Evolutionary conservation across 2,329 filamentous ascomycete species (phyloP).

Genomic region (Phoma sp.): DNA sequence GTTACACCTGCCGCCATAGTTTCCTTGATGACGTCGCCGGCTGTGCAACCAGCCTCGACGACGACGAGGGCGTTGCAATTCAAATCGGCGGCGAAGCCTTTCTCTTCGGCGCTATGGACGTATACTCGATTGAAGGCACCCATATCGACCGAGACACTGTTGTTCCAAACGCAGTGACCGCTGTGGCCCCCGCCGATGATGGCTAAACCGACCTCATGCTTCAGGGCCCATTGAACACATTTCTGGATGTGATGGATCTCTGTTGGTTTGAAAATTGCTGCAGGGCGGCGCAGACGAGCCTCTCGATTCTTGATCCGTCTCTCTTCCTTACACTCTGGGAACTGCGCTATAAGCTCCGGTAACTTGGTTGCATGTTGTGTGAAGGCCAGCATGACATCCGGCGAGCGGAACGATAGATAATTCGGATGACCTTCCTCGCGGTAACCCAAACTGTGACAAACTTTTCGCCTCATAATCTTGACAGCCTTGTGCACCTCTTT

Average conservation of each 20-base stretch:
- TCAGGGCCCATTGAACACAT: slow-evolving; percentile 65
- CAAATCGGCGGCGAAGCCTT: slow-evolving; percentile 24
- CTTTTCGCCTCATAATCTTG: slow-evolving; percentile 56
- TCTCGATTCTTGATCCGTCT: slow-evolving; percentile 60
- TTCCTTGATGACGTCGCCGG: slow-evolving; percentile 60
- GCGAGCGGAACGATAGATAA: slow-evolving; percentile 58
- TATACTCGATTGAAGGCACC: slow-evolving; percentile 60
- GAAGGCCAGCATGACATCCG: slow-evolving; percentile 62
- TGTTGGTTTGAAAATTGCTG: slow-evolving; percentile 57
- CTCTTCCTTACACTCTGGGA: slow-evolving; percentile 47
- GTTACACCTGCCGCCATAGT: slow-evolving; percentile 59
- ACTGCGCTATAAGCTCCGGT: slow-evolving; percentile 52
- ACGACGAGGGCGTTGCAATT: slow-evolving; percentile 53
- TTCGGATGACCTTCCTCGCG: slow-evolving; percentile 46
- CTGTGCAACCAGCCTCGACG: slow-evolving; percentile 64
- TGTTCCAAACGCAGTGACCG: slow-evolving; percentile 63
- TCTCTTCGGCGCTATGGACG: slow-evolving; percentile 41
- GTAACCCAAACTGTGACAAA: slow-evolving; percentile 60
- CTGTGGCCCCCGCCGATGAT: slow-evolving; percentile 67
- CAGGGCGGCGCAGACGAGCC: slow-evolving; percentile 55
- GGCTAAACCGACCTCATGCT: slow-evolving; percentile 56
- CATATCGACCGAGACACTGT: slow-evolving; percentile 67
- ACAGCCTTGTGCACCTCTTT: slow-evolving; percentile 28
- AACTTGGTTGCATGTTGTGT: slow-evolving; percentile 55
- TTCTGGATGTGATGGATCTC: slow-evolving; percentile 59